Base-by-base conservation (phyloP, 2,329 filamentous ascomycete species). In the Boeremia exigua region DNA sequence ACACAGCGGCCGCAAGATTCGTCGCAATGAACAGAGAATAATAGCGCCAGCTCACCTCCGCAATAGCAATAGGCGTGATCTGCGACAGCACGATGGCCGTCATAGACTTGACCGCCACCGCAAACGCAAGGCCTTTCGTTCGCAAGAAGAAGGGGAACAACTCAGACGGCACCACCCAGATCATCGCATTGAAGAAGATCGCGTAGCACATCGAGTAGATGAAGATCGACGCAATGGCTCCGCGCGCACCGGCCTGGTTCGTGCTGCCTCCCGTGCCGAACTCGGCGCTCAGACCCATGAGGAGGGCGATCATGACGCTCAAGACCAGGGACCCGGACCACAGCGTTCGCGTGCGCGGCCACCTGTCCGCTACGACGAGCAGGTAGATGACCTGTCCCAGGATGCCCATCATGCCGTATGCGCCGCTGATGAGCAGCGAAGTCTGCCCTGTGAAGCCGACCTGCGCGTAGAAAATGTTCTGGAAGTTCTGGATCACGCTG, bases 401-500 rank as follows among this genome's bases (percentile, higher is more conserved):
- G 10, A 47, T 47, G 4, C 30, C 44, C 19, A 47, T 47, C 44
- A 47, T 47, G 3, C 32, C 44, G 27, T 37, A 47, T 15, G 44
- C 32, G 25, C 44, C 44, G 28, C 44, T 47, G n/a, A 37, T 47
- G 25, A 47, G 44, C 32, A 47, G 25, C 11, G 32, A 33, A 3
- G 32, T 33, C 14, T 33, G 32, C 4, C 32, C 32, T 2, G 32
- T 33, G 32, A 33, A 33, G 32, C 32, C 32, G n/a, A 33, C 32
- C n/a, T 33, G 32, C n/a, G 32, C 32, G 32, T 33, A 33, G 32
- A 47, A 47, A 14, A 47, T 48, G 34, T 48, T 48, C 46, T 48
- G 46, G 46, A 48, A 48, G 25, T 48, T 48, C 12, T 39, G 34
- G 11, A 48, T 48, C 27, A 48, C 46, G n/a, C 46, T 39, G 17